phyloP scores from a whole-genome alignment of 2,329 filamentous ascomycete genomes.

The Acrocalymma vagum region DNA sequence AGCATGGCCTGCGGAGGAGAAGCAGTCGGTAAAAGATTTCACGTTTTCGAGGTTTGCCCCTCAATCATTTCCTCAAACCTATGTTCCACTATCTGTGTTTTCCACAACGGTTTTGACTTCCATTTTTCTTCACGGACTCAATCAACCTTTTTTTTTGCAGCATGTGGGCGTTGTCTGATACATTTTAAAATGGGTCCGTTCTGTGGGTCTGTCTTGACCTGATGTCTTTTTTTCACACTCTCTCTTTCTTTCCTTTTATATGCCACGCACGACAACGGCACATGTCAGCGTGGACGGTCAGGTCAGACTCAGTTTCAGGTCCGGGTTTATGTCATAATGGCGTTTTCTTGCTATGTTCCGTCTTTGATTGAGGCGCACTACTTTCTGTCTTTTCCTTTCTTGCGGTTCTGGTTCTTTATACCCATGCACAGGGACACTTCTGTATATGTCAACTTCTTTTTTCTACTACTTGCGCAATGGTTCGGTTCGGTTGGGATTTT shows the following conservation, averaged over 20 bases:
- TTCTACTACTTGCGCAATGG: too few species aligned
- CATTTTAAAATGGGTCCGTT: too few species aligned
- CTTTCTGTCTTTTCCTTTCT: slow-evolving; percentile 4
- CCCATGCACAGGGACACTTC: slow-evolving; percentile 33
- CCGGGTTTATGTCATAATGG: neutral
- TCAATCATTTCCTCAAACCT: too few species aligned
- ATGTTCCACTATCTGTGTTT: too few species aligned
- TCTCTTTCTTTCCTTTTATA: neutral
- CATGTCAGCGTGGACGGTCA: slow-evolving; percentile 2
- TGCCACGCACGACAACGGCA: neutral
- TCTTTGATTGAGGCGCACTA: neutral
- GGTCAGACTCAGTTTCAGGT: slow-evolving; percentile 8
- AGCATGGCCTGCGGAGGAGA: slow-evolving; percentile 37
- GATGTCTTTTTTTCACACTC: neutral
- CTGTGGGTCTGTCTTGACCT: neutral
- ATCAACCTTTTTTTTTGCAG: too few species aligned
- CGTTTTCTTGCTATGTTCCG: too few species aligned
- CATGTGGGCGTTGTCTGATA: neutral
- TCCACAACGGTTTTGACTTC: too few species aligned
- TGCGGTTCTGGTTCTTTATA: slow-evolving; percentile 27
- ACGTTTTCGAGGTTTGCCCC: too few species aligned
- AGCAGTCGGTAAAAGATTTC: slow-evolving; percentile 36
- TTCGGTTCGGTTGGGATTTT: too few species aligned
- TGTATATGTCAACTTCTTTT: too few species aligned
- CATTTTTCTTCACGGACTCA: too few species aligned